Evolutionary conservation across 345 rosid species (phyloP).

Genomic region (Excoecaria cochinchinensis): DNA sequence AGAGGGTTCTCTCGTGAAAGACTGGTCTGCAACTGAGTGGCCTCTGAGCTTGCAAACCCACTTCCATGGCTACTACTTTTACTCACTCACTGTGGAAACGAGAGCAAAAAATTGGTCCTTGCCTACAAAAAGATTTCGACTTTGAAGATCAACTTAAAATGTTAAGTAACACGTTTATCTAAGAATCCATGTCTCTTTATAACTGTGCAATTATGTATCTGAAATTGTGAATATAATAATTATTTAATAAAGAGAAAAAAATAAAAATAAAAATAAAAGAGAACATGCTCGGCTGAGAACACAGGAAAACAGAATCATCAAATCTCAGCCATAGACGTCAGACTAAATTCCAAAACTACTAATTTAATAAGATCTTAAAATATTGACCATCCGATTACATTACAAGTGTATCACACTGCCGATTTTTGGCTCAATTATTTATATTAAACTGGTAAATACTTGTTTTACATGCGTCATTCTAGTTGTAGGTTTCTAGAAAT

Average conservation of each 20-base stretch:
- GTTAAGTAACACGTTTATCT: slow-evolving; percentile 9
- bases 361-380: no score
- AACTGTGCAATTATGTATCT: neutral
- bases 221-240: no score
- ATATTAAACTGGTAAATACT: no score
- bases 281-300: neutral
- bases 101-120: neutral
- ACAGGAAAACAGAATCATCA: neutral
- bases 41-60: slow-evolving; percentile 54
- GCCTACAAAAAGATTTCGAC: neutral
- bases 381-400: no score
- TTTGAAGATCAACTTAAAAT: neutral
- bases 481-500: no score
- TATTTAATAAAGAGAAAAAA: neutral
- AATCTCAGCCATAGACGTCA: slow-evolving; percentile 27
- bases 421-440: no score
- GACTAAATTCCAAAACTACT: neutral
- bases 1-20: slow-evolving; percentile 32
- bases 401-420: no score
- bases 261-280: neutral
- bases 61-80: slow-evolving; percentile 49
- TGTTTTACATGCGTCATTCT: no score
- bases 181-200: slow-evolving; percentile 6
- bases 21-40: slow-evolving; percentile 42
- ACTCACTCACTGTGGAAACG: neutral